phyloP scores from a whole-genome alignment of 2,329 filamentous ascomycete genomes.

The Penicillium sp. region DNA sequence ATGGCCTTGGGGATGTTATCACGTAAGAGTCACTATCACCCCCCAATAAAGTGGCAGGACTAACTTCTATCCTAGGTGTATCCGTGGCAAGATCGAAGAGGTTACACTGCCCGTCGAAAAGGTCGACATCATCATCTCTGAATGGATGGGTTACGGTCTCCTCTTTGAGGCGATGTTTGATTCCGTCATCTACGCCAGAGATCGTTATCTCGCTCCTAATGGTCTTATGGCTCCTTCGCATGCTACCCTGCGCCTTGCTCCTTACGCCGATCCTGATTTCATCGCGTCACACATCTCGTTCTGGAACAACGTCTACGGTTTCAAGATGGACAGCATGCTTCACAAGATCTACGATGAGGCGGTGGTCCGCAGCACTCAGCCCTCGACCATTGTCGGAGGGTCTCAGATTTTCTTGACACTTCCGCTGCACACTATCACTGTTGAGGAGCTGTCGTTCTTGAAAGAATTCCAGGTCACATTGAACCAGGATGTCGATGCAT shows the following conservation, averaged over 20 bases:
- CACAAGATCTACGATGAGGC: constrained; percentile 76
- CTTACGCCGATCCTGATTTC: constrained; percentile 73
- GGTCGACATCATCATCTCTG: constrained; percentile 92
- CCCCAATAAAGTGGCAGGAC: neutral
- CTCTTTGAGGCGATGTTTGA: constrained; percentile 96
- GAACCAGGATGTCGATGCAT: constrained; percentile 58
- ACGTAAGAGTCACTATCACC: constrained; percentile 46
- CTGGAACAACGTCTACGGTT: constrained; percentile 92
- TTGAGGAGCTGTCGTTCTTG: constrained; percentile 72
- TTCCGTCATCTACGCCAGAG: constrained; percentile 82
- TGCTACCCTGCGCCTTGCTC: constrained; percentile 77
- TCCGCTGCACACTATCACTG: constrained; percentile 69
- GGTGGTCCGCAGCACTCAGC: constrained; percentile 68
- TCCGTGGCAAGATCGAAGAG: constrained; percentile 85
- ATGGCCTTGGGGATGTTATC: constrained; percentile 70
- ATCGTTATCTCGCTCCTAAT: constrained; percentile 75
- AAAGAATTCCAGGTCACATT: constrained; percentile 64
- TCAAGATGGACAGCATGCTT: constrained; percentile 91
- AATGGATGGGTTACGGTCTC: constrained; percentile 97
- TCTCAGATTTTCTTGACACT: constrained; percentile 69
- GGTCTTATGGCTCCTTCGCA: constrained; percentile 86
- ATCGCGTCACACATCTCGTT: constrained; percentile 74
- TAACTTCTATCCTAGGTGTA: constrained; percentile 47
- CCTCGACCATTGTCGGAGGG: constrained; percentile 52
- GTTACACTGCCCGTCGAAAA: constrained; percentile 71